These are phyloP conservation scores for Apiospora arundinis DNA, from an alignment of 2,329 filamentous ascomycete species.

Conservation along the genomic window DNA sequence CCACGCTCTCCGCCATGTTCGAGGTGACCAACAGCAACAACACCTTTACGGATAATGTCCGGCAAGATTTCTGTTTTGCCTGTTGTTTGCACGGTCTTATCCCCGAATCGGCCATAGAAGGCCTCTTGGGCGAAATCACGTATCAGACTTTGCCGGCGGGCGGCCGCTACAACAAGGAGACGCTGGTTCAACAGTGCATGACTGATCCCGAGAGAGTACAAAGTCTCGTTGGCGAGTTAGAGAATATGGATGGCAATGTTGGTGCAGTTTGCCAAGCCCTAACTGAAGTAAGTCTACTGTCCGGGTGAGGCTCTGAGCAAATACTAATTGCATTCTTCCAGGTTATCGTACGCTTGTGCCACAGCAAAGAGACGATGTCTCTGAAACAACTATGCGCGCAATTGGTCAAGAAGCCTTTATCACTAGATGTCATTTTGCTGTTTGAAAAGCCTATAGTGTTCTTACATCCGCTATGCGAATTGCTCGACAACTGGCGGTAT, in stretches of 20 bases:
- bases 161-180: constrained; percentile 78
- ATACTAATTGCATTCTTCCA: constrained; percentile 36
- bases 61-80: constrained; percentile 83
- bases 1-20: constrained; percentile 65
- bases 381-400: constrained; percentile 76
- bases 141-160: constrained; percentile 78
- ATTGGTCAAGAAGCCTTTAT: constrained; percentile 74
- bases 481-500: constrained; percentile 81
- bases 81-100: constrained; percentile 91
- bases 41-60: constrained; percentile 63
- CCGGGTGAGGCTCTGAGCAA: not conserved
- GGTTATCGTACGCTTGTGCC: constrained; percentile 73
- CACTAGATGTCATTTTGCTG: constrained; percentile 76
- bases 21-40: constrained; percentile 63
- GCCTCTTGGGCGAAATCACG: constrained; percentile 82
- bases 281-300: constrained; percentile 60
- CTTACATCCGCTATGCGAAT: constrained; percentile 73
- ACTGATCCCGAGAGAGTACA: constrained; percentile 78
- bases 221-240: constrained; percentile 79
- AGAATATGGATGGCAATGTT: constrained; percentile 90
- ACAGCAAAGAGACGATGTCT: constrained; percentile 79
- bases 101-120: constrained; percentile 76
- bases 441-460: constrained; percentile 76
- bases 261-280: constrained; percentile 83
- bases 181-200: constrained; percentile 78